phyloP scores from a whole-genome alignment of 2,329 filamentous ascomycete genomes.

The Tolypocladium cylindrosporum region DNA sequence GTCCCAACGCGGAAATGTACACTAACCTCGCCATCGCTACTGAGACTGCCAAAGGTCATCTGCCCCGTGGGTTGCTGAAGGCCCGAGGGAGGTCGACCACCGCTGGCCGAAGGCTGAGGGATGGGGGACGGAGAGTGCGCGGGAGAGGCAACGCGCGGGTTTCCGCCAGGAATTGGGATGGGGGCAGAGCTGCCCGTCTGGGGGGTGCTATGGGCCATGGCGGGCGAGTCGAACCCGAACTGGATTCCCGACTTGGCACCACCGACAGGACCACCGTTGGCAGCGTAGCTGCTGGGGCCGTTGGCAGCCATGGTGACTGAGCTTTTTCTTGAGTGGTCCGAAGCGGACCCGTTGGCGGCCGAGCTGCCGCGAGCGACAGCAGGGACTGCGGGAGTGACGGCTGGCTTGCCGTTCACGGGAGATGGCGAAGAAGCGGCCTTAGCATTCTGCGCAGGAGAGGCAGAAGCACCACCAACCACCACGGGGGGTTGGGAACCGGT shows the following conservation, averaged over 20 bases:
- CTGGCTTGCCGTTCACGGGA: slow-evolving; percentile 75
- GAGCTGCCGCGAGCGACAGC: slow-evolving; percentile 53
- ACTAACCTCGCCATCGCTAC: slow-evolving; percentile 72
- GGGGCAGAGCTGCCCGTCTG: slow-evolving; percentile 44
- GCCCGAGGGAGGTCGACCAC: slow-evolving; percentile 74
- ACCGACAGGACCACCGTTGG: slow-evolving; percentile 60
- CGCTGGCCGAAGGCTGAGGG: slow-evolving; percentile 73
- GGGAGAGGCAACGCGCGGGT: slow-evolving; percentile 70
- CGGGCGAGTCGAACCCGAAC: slow-evolving; percentile 72
- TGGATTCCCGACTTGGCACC: slow-evolving; percentile 58
- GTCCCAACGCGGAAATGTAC: neutral
- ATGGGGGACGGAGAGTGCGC: slow-evolving; percentile 88
- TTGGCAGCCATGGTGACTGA: slow-evolving; percentile 88
- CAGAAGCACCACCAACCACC: slow-evolving; percentile 44
- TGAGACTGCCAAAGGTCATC: slow-evolving; percentile 76
- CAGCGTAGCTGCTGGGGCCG: slow-evolving; percentile 62
- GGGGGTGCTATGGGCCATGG: slow-evolving; percentile 57
- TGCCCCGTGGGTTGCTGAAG: slow-evolving; percentile 57
- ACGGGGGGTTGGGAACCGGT: slow-evolving; percentile 44
- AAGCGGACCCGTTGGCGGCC: slow-evolving; percentile 57
- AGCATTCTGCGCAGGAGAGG: slow-evolving; percentile 42
- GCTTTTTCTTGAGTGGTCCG: slow-evolving; percentile 72
- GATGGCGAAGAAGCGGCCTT: slow-evolving; percentile 59
- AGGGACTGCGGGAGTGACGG: slow-evolving; percentile 61
- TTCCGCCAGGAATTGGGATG: slow-evolving; percentile 52